Percentiles rank a stretch among this genome's conserved stretches.
Evolutionary conservation across 495 filamentous ascomycete genomes (phyloP).

Genomic region (Aspergillus indologenus): DNA sequence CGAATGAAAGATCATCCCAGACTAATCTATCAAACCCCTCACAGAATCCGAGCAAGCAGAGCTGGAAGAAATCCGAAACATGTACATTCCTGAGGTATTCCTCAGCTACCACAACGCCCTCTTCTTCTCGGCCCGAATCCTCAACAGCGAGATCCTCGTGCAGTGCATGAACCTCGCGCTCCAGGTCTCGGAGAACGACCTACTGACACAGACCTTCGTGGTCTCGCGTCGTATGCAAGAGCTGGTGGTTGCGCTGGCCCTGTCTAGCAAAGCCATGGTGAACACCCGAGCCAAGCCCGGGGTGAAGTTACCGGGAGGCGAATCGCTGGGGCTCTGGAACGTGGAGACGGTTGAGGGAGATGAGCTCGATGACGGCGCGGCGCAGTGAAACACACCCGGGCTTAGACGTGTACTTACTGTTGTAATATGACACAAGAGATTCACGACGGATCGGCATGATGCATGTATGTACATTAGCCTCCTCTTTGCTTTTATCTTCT

Average conservation of each 20-base stretch:
- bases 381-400: constrained; percentile 10
- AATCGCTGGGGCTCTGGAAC: constrained; percentile 49
- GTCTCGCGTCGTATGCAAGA: constrained; percentile 68
- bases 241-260: constrained; percentile 70
- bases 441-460: neutral
- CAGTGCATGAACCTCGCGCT: constrained; percentile 77
- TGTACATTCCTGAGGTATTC: constrained; percentile 77
- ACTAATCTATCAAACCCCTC: neutral
- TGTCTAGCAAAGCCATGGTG: constrained; percentile 70
- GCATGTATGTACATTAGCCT: constrained; percentile 19
- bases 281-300: constrained; percentile 41
- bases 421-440: neutral
- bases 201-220: constrained; percentile 63
- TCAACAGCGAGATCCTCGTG: constrained; percentile 62
- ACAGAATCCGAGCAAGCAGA: constrained; percentile 43
- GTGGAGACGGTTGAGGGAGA: constrained; percentile 33
- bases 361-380: constrained; percentile 18
- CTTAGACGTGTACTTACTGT: neutral
- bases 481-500: constrained; percentile 7
- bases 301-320: constrained; percentile 35
- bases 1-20: constrained; percentile 2
- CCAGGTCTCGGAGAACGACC: constrained; percentile 58
- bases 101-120: constrained; percentile 75
- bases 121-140: constrained; percentile 61
- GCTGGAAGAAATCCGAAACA: constrained; percentile 56